Evolutionary conservation across 1,284 basidiomycete species (phyloP).

Genomic region (Leccinum solheimii): DNA sequence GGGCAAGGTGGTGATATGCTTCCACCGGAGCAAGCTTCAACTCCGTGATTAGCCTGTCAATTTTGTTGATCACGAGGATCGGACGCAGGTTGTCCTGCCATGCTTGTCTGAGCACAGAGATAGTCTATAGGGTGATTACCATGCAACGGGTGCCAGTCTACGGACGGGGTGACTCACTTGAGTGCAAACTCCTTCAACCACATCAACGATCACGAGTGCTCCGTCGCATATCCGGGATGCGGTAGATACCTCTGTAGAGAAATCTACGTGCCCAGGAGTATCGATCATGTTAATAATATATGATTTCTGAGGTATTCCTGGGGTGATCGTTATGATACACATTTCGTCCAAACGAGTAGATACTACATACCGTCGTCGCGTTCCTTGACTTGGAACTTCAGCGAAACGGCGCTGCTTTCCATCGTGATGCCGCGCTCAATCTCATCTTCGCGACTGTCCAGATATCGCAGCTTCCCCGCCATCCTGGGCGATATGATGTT

Average conservation of each 20-base stretch:
- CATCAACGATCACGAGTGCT: conserved; percentile 95
- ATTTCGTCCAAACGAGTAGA: conserved; percentile 22
- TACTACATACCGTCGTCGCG: conserved; percentile 45
- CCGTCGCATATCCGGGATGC: conserved; percentile 95
- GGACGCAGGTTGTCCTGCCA: conserved; percentile 90
- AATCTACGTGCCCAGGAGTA: conserved; percentile 98
- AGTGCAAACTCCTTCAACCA: conserved; percentile 97
- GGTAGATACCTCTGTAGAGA: conserved; percentile 95
- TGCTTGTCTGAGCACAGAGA: conserved; percentile 92
- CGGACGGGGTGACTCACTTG: conserved; percentile 58
- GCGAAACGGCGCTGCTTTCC: conserved; percentile 93
- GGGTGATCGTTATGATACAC: conserved; percentile 34
- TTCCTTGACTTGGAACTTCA: conserved; percentile 79
- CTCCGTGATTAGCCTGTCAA: conserved; percentile 94
- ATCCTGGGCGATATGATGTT: conserved; percentile 95
- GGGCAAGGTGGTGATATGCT: conserved; percentile 91
- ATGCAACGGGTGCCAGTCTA: neutral
- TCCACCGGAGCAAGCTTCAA: conserved; percentile 90
- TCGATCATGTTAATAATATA: conserved; percentile 96
- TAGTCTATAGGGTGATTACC: conserved; percentile 60
- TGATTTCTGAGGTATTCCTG: conserved; percentile 57
- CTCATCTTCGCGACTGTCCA: conserved; percentile 96
- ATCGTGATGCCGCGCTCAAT: conserved; percentile 98
- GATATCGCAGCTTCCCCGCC: conserved; percentile 95
- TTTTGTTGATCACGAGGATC: conserved; percentile 96